phyloP scores from a whole-genome alignment of 2,329 filamentous ascomycete species.

The Colletotrichum viniferum region DNA sequence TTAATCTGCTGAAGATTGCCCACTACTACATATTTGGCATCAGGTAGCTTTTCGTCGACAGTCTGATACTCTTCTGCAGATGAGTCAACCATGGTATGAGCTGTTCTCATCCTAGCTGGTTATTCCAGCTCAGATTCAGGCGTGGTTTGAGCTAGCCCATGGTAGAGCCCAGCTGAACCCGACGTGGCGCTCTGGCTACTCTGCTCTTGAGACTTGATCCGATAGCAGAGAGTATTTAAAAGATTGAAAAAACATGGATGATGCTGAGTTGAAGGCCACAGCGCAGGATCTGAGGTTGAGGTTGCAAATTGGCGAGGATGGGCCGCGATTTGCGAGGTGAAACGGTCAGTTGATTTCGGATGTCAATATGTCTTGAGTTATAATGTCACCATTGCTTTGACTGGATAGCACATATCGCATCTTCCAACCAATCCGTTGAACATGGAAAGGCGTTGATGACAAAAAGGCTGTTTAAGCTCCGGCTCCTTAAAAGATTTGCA shows the following conservation, averaged over 20 bases:
- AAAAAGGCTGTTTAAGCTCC: not conserved
- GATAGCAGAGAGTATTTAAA: not conserved
- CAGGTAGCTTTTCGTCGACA: not conserved
- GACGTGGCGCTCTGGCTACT: not conserved
- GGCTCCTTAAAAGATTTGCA: not conserved
- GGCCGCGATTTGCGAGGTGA: not conserved
- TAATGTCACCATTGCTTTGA: too few species aligned
- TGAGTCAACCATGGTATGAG: not conserved
- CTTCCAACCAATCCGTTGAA: too few species aligned
- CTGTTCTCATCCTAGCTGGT: not conserved
- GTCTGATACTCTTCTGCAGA: not conserved
- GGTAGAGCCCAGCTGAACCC: not conserved
- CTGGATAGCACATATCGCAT: too few species aligned
- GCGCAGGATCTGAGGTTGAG: not conserved
- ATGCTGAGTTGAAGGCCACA: not conserved
- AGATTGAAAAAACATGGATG: conserved; percentile 4
- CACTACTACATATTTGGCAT: not conserved
- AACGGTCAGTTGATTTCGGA: not conserved
- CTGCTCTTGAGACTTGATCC: conserved; percentile 3
- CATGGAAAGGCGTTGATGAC: not conserved
- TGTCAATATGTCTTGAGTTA: not conserved
- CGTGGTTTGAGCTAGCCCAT: not conserved
- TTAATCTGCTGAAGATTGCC: not conserved
- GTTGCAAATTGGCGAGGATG: not conserved
- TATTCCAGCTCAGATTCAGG: not conserved